These are phyloP conservation scores for Waltergamsia citrina DNA, from an alignment of 2,329 filamentous ascomycete genomes.

Conservation along the genomic window DNA sequence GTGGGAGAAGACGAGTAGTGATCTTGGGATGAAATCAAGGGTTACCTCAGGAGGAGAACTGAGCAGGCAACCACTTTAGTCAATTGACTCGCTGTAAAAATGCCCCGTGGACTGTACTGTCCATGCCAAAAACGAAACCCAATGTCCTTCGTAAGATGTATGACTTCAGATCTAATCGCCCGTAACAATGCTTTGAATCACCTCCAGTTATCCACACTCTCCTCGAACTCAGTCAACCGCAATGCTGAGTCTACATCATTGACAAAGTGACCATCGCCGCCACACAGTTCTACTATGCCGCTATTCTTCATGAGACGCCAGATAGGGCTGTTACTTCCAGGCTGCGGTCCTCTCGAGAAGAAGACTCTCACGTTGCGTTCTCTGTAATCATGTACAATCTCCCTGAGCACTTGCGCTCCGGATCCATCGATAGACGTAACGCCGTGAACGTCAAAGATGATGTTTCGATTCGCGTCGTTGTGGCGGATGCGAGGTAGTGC, in stretches of 20 bases:
- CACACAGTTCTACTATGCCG: constrained; percentile 77
- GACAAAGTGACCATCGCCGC: constrained; percentile 71
- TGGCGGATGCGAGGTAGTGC: constrained; percentile 71
- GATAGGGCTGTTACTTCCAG: constrained; percentile 38
- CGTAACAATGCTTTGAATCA: no score
- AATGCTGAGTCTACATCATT: constrained; percentile 77
- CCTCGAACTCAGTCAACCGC: constrained; percentile 66
- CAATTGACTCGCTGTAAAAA: no score
- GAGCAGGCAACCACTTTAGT: no score
- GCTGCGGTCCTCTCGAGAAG: constrained; percentile 50
- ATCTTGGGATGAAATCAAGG: no score
- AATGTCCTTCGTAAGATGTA: no score
- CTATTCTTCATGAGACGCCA: constrained; percentile 66
- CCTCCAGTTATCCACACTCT: constrained; percentile 23
- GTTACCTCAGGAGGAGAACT: no score
- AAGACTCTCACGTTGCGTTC: constrained; percentile 68
- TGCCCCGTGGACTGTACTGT: no score
- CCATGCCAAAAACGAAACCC: no score
- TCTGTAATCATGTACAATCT: constrained; percentile 79
- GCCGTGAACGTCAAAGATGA: constrained; percentile 97
- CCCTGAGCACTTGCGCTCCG: constrained; percentile 80
- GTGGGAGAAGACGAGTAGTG: no score
- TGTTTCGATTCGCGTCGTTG: constrained; percentile 76
- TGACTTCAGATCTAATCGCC: no score
- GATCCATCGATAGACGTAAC: constrained; percentile 91